phyloP scores from a whole-genome alignment of 495 filamentous ascomycete genomes.

The Aspergillus kassunensis region DNA sequence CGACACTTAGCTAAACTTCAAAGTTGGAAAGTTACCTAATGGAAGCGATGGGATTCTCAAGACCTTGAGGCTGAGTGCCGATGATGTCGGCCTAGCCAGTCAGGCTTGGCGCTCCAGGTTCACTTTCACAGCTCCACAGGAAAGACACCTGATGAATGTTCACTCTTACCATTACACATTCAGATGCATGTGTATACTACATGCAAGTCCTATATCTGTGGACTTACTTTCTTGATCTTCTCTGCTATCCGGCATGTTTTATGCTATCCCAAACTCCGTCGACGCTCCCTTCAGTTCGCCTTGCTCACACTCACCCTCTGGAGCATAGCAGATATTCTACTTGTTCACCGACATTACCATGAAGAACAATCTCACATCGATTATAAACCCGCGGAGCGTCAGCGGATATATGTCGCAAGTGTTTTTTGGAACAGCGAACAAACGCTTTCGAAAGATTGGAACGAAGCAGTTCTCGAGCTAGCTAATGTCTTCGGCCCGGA shows the following conservation, averaged over 20 bases:
- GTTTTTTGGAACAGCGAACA: conserved; percentile 59
- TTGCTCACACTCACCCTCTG: background rate
- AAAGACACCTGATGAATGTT: no score
- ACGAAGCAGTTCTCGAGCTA: conserved; percentile 53
- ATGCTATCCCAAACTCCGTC: conserved; percentile 2
- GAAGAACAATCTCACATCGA: conserved; percentile 1
- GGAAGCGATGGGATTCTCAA: no score
- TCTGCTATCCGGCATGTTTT: background rate
- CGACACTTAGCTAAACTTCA: no score
- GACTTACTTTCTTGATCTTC: background rate
- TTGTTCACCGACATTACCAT: background rate
- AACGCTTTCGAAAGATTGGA: conserved; percentile 62
- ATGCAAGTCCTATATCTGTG: conserved; percentile 2
- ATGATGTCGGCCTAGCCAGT: no score
- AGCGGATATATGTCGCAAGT: conserved; percentile 3
- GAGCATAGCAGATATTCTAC: background rate
- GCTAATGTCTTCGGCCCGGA: conserved; percentile 51
- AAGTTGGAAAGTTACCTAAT: no score
- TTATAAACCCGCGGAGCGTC: conserved; percentile 1
- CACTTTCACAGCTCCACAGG: no score
- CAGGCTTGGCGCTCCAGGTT: no score
- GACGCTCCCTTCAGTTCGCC: background rate
- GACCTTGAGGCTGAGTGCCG: no score
- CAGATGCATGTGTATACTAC: conserved; percentile 1
- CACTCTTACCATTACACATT: background rate